phyloP scores from a whole-genome alignment of 345 rosid genomes.

The Cardiospermum halicacabum region DNA sequence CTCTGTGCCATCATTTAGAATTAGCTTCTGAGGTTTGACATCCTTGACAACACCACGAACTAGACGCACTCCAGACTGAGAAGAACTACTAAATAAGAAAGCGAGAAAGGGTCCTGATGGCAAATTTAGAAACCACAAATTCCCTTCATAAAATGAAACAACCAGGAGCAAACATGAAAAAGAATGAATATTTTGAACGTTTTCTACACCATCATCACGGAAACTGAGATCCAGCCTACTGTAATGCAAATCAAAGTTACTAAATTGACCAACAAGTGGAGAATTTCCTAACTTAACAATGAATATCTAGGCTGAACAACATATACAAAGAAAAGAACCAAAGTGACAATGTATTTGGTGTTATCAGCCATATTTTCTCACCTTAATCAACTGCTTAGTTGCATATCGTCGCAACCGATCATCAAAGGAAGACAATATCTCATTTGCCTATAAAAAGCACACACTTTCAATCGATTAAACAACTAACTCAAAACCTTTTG shows the following conservation, averaged over 20 bases:
- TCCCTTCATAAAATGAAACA: neutral
- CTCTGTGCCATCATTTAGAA: slow-evolving; percentile 78
- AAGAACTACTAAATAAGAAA: slow-evolving; percentile 18
- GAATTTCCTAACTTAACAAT: neutral
- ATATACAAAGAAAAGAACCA: neutral
- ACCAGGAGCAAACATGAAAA: neutral
- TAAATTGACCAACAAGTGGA: neutral
- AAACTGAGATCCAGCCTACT: neutral
- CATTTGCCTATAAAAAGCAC: slow-evolving; percentile 61
- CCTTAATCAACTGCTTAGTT: slow-evolving; percentile 85
- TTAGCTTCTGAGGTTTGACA: slow-evolving; percentile 64
- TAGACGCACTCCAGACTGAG: slow-evolving; percentile 86
- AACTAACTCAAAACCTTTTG: neutral
- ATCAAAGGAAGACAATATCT: slow-evolving; percentile 89
- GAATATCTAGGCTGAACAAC: neutral
- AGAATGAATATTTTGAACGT: neutral
- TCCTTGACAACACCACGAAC: slow-evolving; percentile 88
- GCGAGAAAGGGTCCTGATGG: neutral
- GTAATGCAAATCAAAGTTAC: neutral
- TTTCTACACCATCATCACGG: neutral
- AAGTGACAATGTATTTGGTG: neutral
- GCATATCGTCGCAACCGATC: slow-evolving; percentile 92
- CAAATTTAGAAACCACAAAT: neutral
- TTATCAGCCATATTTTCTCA: slow-evolving; percentile 18
- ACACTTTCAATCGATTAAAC: slow-evolving; percentile 2